Evolutionary conservation across 352 stramenopile species (phyloP), one percentile per base, ranked within the genome.

Genomic region (Globisporangium spinosum): DNA sequence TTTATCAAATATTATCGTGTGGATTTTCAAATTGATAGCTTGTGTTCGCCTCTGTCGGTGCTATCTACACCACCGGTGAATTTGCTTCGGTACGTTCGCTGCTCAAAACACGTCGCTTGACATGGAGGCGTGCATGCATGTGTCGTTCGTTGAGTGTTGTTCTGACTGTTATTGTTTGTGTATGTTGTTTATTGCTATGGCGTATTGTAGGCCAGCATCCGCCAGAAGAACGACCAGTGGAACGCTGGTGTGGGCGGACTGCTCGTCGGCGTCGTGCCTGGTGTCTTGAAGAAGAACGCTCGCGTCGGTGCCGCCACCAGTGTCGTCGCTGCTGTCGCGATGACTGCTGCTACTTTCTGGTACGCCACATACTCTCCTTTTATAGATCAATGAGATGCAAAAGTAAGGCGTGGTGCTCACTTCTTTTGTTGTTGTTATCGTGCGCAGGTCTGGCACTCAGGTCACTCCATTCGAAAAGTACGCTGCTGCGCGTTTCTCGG

Each of bases 261-360:
- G 23, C 64, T 87, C 13, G 84, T 86, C 23, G 88, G 88, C 61
- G 49, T 89, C 49, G 79, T 96, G 63, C 83, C 87, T 0, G 88
- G 76, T 23, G 81, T 96, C 13, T 63, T 93, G 58, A 87, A 85
- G 74, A 83, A 90, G 75, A 96, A 88, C 76, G 79, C 85, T 51
- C 86, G 86, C 55, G 69, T 92, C 25, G 83, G 70, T 56, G 75
- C 70, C n/a, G 82, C 64, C 20, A 74, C 85, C 7, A 79, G 84
- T 59, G 55, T 91, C 64, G 70, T 75, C 47, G 67, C 76, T 53
- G 83, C 70, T 51, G 66, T 58, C 8, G 75, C 70, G 27, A 90
- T 91, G 80, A 70, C 73, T 9, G 82, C 83, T 27, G 67, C 77
- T 0, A 76, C 81, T n/a, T 94, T 72, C 80, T 94, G 86, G 86